Evolutionary conservation across 331 rosid species (phyloP), one percentile per base, ranked within the genome.

Genomic region (Malus hybrid): DNA sequence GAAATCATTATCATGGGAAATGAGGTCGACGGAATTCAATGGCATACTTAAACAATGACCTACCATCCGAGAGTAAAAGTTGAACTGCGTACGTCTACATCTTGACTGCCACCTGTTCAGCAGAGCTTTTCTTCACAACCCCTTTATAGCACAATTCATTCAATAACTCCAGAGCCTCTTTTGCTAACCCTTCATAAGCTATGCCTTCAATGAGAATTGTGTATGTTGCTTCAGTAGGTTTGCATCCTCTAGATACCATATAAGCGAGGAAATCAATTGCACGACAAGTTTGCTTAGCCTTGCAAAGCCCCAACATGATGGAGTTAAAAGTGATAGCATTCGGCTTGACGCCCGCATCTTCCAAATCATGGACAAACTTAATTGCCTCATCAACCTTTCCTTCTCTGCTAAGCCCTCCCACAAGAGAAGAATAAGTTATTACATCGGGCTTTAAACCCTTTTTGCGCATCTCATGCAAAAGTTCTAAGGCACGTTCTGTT

Each of bases 141-240:
- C 96, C 96, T 80, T 83, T 86, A 78, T 78, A 79, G 81, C 87
- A 76, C 83, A 93, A 70, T 75, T 90, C 89, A 71, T 83, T 82
- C 50, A 89, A 72, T 60, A 93, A 76, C 82, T 81, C 93, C 82
- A 93, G 70, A 59, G 96, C 98, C 64, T 93, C 96, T 79, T 85
- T 87, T 10, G 89, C 90, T 2, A 93, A 80, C 46, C 98, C 98
- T 84, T 93, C 96, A 74, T 79, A 80, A 19, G 98, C 95, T 68
- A 93, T 76, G 80, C 96, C 98, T 83, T 87, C 95, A 31, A 93
- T 85, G 60, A 93, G 98, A 83, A 89, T 89, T 62, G 92, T 87
- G 78, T 90, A 93, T 1, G 98, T 86, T 66, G 85, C 84, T 84
- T 93, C 96, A 11, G 93, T 87, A 50, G 98, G 98, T 71, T 82